A percentile compares a stretch with the other conserved stretches of the same genome.
Evolutionary conservation across 768 basidiomycete species (phyloP).

Genomic region (Brasilioporus rufonigricans): DNA sequence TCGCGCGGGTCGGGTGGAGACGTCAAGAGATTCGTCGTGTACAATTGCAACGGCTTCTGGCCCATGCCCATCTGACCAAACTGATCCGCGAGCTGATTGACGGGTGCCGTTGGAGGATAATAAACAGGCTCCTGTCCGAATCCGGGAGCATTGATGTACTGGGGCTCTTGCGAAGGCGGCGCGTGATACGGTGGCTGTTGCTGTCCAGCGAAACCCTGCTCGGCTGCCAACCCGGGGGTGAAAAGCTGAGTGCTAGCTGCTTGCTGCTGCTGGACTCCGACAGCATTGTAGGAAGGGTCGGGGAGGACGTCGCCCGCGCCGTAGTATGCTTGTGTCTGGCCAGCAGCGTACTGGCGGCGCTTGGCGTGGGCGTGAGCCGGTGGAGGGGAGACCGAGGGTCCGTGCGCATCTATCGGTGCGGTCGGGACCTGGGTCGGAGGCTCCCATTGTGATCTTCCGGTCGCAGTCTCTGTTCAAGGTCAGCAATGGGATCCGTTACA

Average conservation of each 20-base stretch:
- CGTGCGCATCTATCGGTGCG: conserved; percentile 39
- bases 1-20: conserved; percentile 90
- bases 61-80: conserved; percentile 88
- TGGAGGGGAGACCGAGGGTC: conserved; percentile 44
- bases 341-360: conserved; percentile 91
- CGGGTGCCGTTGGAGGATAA: conserved; percentile 36
- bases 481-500: conserved; percentile 11
- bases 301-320: conserved; percentile 45
- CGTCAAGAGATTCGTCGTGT: conserved; percentile 90
- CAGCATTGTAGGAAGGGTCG: conserved; percentile 43
- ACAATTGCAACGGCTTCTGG: conserved; percentile 74
- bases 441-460: conserved; percentile 90
- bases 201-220: conserved; percentile 65
- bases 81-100: conserved; percentile 75
- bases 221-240: conserved; percentile 77
- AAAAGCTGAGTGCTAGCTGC: conserved; percentile 58
- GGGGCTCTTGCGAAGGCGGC: conserved; percentile 40
- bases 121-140: conserved; percentile 44
- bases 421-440: conserved; percentile 47
- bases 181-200: conserved; percentile 56
- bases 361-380: conserved; percentile 50
- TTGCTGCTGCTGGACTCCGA: conserved; percentile 39
- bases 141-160: conserved; percentile 44
- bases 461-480: conserved; percentile 65
- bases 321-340: conserved; percentile 90